Conservation (phyloP, 495 filamentous ascomycete genomes). For the Neurospora discreta region DNA sequence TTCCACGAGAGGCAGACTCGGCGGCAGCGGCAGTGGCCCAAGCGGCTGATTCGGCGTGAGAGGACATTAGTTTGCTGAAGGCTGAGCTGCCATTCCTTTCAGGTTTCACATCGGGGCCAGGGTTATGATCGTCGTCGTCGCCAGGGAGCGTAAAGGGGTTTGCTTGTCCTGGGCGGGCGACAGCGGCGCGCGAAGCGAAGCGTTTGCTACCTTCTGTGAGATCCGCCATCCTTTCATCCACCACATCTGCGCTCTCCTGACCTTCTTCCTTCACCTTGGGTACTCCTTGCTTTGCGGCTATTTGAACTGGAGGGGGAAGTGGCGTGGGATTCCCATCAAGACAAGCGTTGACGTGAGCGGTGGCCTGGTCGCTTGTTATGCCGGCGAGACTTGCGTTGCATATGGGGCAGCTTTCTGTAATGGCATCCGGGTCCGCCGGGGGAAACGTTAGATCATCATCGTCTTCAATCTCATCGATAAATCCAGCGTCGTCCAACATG, state of each 20-base stretch:
- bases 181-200: constrained; percentile 49
- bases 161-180: constrained; percentile 63
- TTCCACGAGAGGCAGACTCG: constrained; percentile 70
- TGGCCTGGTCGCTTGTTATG: constrained; percentile 44
- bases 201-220: constrained; percentile 36
- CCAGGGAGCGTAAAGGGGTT: constrained; percentile 53
- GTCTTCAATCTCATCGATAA: not conserved
- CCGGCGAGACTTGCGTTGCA: constrained; percentile 54
- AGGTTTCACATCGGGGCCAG: not conserved
- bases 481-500: constrained; percentile 4
- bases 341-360: constrained; percentile 84
- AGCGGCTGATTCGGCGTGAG: constrained; percentile 77
- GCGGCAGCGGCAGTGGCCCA: constrained; percentile 81
- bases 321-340: constrained; percentile 66
- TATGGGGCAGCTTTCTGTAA: constrained; percentile 55
- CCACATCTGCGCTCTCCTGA: constrained; percentile 2
- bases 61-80: constrained; percentile 85
- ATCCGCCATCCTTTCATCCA: constrained; percentile 17
- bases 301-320: constrained; percentile 17
- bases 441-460: not conserved
- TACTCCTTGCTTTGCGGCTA: not conserved
- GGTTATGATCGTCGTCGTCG: constrained; percentile 3
- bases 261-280: not conserved
- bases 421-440: constrained; percentile 7
- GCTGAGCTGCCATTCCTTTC: constrained; percentile 40